phyloP scores from a whole-genome alignment of 2,329 filamentous ascomycete species.

The Fusarium fracticaudum region DNA sequence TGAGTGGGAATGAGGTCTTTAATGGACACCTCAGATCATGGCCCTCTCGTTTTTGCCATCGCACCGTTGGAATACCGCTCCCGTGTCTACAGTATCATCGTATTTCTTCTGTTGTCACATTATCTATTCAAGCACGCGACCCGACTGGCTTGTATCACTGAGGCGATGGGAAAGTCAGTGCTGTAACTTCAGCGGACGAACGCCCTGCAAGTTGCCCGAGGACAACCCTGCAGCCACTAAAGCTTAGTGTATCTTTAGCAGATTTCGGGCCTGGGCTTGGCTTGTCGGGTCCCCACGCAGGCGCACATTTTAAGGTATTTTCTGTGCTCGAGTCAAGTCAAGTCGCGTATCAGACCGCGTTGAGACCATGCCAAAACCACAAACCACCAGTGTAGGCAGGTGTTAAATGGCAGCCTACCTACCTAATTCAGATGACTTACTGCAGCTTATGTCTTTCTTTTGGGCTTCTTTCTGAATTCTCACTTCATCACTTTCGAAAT shows the following conservation, averaged over 20 bases:
- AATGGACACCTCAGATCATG: slow-evolving; percentile 8
- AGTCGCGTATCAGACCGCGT: slow-evolving; percentile 37
- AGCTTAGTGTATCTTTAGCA: slow-evolving; percentile 32
- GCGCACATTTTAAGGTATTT: slow-evolving; percentile 23
- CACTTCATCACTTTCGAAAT: neutral
- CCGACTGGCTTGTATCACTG: neutral
- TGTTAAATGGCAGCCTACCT: neutral
- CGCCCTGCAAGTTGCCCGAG: slow-evolving; percentile 9
- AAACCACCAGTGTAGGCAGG: slow-evolving; percentile 10
- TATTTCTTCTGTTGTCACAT: neutral
- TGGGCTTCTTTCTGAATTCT: neutral
- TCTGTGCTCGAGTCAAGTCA: slow-evolving; percentile 13
- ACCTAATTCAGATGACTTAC: neutral
- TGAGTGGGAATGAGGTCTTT: slow-evolving; percentile 9
- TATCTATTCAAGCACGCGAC: slow-evolving; percentile 7
- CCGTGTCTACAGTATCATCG: neutral
- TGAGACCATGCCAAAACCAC: slow-evolving; percentile 1
- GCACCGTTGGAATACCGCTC: neutral
- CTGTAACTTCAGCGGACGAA: slow-evolving; percentile 15
- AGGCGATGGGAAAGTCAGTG: neutral
- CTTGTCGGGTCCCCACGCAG: neutral
- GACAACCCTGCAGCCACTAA: slow-evolving; percentile 22
- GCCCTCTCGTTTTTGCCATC: neutral
- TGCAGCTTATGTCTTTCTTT: neutral
- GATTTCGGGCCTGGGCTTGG: slow-evolving; percentile 1